phyloP scores from a whole-genome alignment of 2,329 filamentous ascomycete species.

The Alternaria incomplexa region DNA sequence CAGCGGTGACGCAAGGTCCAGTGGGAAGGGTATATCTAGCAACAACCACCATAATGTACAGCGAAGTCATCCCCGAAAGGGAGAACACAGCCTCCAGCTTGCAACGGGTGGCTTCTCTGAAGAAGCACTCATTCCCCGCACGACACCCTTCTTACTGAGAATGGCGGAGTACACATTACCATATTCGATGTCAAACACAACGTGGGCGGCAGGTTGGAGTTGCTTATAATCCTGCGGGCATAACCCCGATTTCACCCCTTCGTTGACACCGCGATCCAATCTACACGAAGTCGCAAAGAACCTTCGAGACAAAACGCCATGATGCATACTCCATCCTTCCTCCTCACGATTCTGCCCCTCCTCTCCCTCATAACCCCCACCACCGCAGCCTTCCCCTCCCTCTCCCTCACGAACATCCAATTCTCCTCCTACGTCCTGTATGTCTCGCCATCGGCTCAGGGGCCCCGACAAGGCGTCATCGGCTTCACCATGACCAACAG shows the following conservation, averaged over 20 bases:
- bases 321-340: not conserved
- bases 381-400: not conserved
- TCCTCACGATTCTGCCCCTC: not conserved
- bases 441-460: slow-evolving; percentile 5
- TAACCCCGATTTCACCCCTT: not conserved
- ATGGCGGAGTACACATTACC: not conserved
- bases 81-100: not conserved
- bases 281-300: not conserved
- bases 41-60: not conserved
- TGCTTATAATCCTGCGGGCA: not conserved
- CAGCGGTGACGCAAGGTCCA: not conserved
- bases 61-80: not conserved
- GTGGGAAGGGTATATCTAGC: not conserved
- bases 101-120: not conserved
- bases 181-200: not conserved
- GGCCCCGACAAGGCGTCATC: slow-evolving; percentile 5
- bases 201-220: not conserved
- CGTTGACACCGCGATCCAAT: not conserved
- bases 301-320: not conserved
- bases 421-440: slow-evolving; percentile 13
- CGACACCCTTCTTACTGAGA: not conserved
- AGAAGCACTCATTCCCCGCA: not conserved
- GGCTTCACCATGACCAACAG: slow-evolving; percentile 8
- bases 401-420: not conserved
- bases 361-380: not conserved